Conservation (phyloP, 192 early-diverging fungal species). For the Chytriomyces hyalinus region DNA sequence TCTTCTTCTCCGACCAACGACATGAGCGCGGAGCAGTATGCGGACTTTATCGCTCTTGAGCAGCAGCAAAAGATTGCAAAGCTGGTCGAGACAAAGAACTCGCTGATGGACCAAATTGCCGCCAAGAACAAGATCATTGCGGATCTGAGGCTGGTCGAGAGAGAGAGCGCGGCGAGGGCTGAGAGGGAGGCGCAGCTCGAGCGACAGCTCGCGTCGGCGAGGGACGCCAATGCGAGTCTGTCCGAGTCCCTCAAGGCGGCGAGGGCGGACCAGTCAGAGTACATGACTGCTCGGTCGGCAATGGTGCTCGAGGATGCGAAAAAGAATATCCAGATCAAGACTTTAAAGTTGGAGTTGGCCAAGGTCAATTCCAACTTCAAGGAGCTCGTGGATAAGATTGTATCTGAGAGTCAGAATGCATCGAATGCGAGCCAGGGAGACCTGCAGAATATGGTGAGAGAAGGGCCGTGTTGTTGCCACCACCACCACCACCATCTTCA, state of each 20-base stretch:
- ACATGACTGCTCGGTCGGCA: neutral
- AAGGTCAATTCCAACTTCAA: slow-evolving; percentile 15
- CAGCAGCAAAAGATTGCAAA: slow-evolving; percentile 1
- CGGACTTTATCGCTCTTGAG: neutral
- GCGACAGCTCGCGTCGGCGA: neutral
- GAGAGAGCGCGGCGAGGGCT: neutral
- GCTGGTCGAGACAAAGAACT: slow-evolving; percentile 3
- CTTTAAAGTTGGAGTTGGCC: slow-evolving; percentile 18
- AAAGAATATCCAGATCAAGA: slow-evolving; percentile 21
- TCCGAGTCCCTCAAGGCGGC: neutral
- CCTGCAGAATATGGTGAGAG: neutral
- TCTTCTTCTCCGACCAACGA: neutral
- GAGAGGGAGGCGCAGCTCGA: neutral
- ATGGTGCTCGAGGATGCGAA: slow-evolving; percentile 30
- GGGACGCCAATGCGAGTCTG: neutral
- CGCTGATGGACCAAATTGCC: neutral
- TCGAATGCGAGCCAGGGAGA: neutral
- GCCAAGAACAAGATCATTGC: slow-evolving; percentile 17
- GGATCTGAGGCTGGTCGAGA: neutral
- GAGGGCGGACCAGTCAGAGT: neutral
- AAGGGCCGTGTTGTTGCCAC: neutral
- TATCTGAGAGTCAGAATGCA: neutral
- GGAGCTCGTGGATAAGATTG: slow-evolving; percentile 17
- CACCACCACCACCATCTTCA: neutral
- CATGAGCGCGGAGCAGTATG: neutral